Percentiles rank a stretch among this genome's conserved stretches.
Evolutionary conservation across 192 early-diverging fungal species (phyloP).

Genomic region (Backusella luteola): DNA sequence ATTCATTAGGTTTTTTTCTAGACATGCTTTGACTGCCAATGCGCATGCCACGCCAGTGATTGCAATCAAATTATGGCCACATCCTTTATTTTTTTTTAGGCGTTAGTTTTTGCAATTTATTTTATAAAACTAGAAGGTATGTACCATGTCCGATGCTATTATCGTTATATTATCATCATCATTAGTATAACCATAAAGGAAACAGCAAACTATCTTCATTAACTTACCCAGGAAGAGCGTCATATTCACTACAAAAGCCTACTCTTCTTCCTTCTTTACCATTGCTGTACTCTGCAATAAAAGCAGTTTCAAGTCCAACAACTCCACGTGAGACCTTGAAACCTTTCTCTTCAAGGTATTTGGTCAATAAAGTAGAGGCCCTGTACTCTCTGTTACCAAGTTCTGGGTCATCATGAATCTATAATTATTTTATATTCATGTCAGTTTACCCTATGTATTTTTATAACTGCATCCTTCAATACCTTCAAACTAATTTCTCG

Average conservation of each 20-base stretch:
- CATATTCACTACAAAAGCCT: conserved; percentile 58
- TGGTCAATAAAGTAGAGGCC: conserved; percentile 61
- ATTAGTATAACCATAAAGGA: background rate
- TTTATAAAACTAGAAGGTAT: background rate
- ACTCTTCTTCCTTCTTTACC: conserved; percentile 44
- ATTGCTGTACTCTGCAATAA: conserved; percentile 64
- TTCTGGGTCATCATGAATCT: conserved; percentile 64
- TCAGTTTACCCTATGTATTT: background rate
- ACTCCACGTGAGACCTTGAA: conserved; percentile 59
- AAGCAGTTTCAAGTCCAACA: conserved; percentile 70
- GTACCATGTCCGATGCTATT: conserved; percentile 47
- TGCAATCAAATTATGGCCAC: conserved; percentile 72
- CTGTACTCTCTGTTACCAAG: conserved; percentile 50
- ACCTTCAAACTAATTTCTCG: conserved; percentile 48
- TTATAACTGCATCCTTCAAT: background rate
- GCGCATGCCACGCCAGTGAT: conserved; percentile 62
- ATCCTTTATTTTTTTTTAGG: conserved; percentile 15
- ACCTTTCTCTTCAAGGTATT: conserved; percentile 63
- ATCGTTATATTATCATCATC: background rate
- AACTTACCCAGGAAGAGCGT: conserved; percentile 62
- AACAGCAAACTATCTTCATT: background rate
- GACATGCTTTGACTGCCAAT: conserved; percentile 40
- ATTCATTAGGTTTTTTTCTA: conserved; percentile 39
- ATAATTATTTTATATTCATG: background rate
- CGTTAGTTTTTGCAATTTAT: background rate